A percentile compares a stretch with the other conserved stretches of the same genome.
Evolutionary conservation across 2,329 filamentous ascomycete genomes (phyloP).

Genomic region (Ascochyta viciae-villosae): DNA sequence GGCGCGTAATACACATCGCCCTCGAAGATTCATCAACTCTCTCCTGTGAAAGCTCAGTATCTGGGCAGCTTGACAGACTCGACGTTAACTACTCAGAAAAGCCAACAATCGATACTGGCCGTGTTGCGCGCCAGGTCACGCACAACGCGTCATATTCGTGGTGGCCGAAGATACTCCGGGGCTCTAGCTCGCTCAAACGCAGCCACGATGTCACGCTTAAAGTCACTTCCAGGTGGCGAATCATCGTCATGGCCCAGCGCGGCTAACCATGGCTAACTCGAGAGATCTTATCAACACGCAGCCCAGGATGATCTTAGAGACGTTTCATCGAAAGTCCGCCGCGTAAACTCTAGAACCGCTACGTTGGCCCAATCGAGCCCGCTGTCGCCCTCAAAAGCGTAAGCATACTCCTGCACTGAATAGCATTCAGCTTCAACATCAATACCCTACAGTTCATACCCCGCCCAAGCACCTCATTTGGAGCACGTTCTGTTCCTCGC

Average conservation of each 20-base stretch:
- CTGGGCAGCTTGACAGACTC: background rate
- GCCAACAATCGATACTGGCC: background rate
- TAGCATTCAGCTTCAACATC: slow-evolving; percentile 1
- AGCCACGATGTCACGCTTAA: slow-evolving; percentile 12
- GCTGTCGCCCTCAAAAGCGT: slow-evolving; percentile 15
- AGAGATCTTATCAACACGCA: slow-evolving; percentile 14
- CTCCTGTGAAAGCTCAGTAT: too few relatives aligned
- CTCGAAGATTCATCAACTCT: slow-evolving; percentile 41
- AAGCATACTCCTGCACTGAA: slow-evolving; percentile 5
- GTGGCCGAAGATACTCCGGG: slow-evolving; percentile 1
- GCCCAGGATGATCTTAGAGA: slow-evolving; percentile 9
- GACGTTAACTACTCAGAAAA: background rate
- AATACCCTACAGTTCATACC: background rate
- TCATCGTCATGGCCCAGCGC: slow-evolving; percentile 17
- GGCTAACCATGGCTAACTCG: slow-evolving; percentile 15
- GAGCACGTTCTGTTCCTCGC: background rate
- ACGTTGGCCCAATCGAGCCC: background rate
- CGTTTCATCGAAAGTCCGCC: slow-evolving; percentile 10
- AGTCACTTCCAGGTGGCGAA: slow-evolving; percentile 21
- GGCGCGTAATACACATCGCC: slow-evolving; percentile 54
- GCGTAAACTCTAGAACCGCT: slow-evolving; percentile 18
- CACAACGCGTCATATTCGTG: background rate
- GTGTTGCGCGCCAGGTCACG: background rate
- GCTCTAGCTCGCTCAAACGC: slow-evolving; percentile 3
- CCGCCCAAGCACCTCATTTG: background rate